These are phyloP conservation scores for Hibiscus trionum DNA, from an alignment of 345 rosid species.

Conservation along the genomic window DNA sequence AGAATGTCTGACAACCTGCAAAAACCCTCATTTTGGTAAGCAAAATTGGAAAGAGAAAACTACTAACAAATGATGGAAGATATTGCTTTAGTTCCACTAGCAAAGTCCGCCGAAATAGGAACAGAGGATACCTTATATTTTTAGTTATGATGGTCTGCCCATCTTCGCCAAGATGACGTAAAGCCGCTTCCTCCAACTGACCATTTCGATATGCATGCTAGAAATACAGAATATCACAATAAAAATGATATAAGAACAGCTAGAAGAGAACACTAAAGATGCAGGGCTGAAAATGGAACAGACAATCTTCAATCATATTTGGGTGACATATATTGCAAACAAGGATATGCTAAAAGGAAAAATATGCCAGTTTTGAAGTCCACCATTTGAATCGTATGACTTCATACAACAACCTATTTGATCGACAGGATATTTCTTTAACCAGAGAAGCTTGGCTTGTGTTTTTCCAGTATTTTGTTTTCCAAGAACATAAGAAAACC, in stretches of 20 bases:
- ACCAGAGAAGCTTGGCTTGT: no score
- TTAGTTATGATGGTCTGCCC: constrained; percentile 54
- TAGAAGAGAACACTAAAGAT: not conserved
- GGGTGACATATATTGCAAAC: not conserved
- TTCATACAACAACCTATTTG: no score
- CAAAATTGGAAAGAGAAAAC: not conserved
- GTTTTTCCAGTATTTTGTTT: no score
- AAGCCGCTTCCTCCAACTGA: constrained; percentile 59
- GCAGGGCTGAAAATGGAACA: not conserved
- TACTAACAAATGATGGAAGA: not conserved
- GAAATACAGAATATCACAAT: constrained; percentile 15
- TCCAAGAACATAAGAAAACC: no score
- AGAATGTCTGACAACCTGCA: constrained; percentile 14
- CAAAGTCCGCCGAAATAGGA: not conserved
- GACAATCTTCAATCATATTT: not conserved
- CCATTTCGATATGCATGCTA: constrained; percentile 79
- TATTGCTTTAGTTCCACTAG: not conserved
- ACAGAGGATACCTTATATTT: constrained; percentile 22
- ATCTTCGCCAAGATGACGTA: constrained; percentile 67
- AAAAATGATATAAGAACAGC: not conserved
- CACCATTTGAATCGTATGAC: no score
- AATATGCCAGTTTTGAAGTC: not conserved
- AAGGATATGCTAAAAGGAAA: not conserved
- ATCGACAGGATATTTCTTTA: no score
- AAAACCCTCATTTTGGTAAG: not conserved